Evolutionary conservation across 2,329 filamentous ascomycete genomes (phyloP).

Genomic region (Colletotrichum lini): DNA sequence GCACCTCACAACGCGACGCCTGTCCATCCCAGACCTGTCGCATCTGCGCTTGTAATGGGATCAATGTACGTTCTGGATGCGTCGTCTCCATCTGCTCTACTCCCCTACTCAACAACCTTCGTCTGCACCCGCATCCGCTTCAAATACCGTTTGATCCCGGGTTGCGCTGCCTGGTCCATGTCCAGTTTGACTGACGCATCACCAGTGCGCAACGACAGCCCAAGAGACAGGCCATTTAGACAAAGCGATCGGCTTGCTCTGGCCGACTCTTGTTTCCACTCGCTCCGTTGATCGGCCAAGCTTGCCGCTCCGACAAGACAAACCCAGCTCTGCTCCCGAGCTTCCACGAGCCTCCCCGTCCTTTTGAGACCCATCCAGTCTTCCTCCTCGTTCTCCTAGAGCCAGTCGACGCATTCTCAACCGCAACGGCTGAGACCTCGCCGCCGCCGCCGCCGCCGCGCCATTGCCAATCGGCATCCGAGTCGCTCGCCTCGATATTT

Average conservation of each 20-base stretch:
- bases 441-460: constrained; percentile 22
- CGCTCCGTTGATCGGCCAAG: constrained; percentile 33
- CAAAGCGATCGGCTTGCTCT: constrained; percentile 39
- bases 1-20: constrained; percentile 54
- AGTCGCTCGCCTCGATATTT: constrained; percentile 28
- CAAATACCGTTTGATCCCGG: constrained; percentile 27
- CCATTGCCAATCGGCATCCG: constrained; percentile 27
- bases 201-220: constrained; percentile 31
- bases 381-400: not conserved
- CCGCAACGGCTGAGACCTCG: constrained; percentile 35
- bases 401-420: constrained; percentile 28
- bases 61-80: constrained; percentile 43
- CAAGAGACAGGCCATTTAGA: constrained; percentile 38
- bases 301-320: constrained; percentile 30
- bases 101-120: constrained; percentile 30
- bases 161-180: constrained; percentile 33
- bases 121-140: constrained; percentile 26
- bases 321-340: constrained; percentile 24
- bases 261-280: constrained; percentile 33
- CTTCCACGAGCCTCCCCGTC: constrained; percentile 32
- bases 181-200: constrained; percentile 35
- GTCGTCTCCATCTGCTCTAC: constrained; percentile 23
- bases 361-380: constrained; percentile 2
- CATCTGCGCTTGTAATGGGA: constrained; percentile 43
- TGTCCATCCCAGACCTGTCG: constrained; percentile 45